Conservation (phyloP, 306 rosid genomes). For the Ziziphus jujuba region DNA sequence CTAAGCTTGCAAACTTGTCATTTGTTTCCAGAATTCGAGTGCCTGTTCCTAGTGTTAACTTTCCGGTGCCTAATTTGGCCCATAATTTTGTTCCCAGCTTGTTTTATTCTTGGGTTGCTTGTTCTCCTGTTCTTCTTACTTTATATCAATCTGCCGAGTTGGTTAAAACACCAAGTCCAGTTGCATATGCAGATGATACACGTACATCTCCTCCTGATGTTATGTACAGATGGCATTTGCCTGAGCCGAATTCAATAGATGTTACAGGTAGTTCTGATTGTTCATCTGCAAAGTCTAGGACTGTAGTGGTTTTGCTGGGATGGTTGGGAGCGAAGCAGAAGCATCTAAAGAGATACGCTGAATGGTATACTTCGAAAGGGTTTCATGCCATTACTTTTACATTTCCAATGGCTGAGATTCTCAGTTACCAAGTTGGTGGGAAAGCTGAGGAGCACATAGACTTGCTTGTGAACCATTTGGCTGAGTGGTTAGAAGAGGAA, state of each 20-base stretch:
- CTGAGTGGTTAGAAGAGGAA: slow-evolving; percentile 93
- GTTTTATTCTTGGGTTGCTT: slow-evolving; percentile 40
- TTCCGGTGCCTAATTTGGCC: slow-evolving; percentile 42
- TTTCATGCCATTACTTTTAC: slow-evolving; percentile 88
- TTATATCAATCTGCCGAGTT: slow-evolving; percentile 68
- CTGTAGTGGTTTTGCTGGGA: slow-evolving; percentile 91
- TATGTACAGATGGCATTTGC: slow-evolving; percentile 92
- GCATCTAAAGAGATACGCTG: slow-evolving; percentile 84
- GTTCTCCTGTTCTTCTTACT: slow-evolving; percentile 46
- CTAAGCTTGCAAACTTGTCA: slow-evolving; percentile 58
- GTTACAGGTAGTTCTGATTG: slow-evolving; percentile 43
- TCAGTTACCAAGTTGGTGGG: slow-evolving; percentile 76
- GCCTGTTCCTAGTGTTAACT: slow-evolving; percentile 56
- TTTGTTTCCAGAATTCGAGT: slow-evolving; percentile 54
- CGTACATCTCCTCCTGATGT: slow-evolving; percentile 50
- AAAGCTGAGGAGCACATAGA: slow-evolving; percentile 76
- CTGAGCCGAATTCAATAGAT: slow-evolving; percentile 48
- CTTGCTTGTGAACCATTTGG: slow-evolving; percentile 77
- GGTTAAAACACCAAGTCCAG: slow-evolving; percentile 39
- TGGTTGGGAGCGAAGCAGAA: slow-evolving; percentile 99
- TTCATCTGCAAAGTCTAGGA: slow-evolving; percentile 58
- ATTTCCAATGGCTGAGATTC: slow-evolving; percentile 83
- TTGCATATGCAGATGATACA: slow-evolving; percentile 19
- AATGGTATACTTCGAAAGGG: slow-evolving; percentile 91
- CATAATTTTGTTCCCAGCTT: slow-evolving; percentile 29